Evolutionary conservation across 2,329 filamentous ascomycete species (phyloP), one percentile per base, ranked within the genome.

Genomic region (Leptodontidium sp.): DNA sequence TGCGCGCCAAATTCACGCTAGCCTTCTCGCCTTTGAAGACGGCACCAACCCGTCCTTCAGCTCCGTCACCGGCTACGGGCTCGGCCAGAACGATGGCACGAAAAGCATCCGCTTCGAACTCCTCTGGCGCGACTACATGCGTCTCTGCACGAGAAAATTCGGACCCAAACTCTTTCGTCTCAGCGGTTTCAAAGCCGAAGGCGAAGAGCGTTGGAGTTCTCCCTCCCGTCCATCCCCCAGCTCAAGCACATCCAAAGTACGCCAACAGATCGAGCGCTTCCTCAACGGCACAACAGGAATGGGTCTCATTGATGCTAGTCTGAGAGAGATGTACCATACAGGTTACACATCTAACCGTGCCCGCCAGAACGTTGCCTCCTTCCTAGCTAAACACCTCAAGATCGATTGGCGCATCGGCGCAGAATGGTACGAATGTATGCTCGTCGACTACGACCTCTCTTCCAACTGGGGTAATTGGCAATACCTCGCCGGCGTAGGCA

Each of bases 401-500:
- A 88, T 95, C 26, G 92, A 95, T 78, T 96, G 93, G 93, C 87
- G 91, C 0, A 84, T 92, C 15, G 93, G 92, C 0, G 93, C 92
- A 0, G 92, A 94, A 77, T 95, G 91, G 91, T 95, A 94, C 76
- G 92, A 95, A 77, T 87, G 86, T 76, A 82, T 91, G 76, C 83
- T 94, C 2, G 83, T 90, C 38, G 93, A 96, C 77, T 93, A 94
- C 77, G 92, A 95, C 73, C 85, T 91, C 0, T 88, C 86, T 15
- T 91, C 86, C 68, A 94, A 94, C 73, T 95, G 91, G 91, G 89
- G 89, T 11, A 94, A 93, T 75, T 94, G 92, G 92, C 91, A 94
- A 78, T 95, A 95, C 70, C 87, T 93, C 0, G 86, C 92, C 0
- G 92, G 92, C 0, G 91, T 95, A 0, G 92, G 93, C 8, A 94